These are phyloP conservation scores for Coelastrella sp. DNA, from an alignment of 139 green algal genomes.

Conservation along the genomic window DNA sequence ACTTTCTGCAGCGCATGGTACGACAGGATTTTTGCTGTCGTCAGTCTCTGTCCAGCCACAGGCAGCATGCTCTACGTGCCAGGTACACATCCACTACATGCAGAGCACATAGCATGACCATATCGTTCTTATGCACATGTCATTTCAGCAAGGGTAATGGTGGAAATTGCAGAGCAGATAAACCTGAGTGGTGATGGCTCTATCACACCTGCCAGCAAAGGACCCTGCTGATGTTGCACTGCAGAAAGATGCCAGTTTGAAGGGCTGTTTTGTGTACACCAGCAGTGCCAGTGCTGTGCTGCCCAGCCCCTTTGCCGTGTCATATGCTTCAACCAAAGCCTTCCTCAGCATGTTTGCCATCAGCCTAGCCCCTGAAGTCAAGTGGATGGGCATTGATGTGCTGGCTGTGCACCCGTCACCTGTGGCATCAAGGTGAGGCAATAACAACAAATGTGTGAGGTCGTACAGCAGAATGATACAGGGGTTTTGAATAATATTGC, in stretches of 20 bases:
- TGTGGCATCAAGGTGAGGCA: slow-evolving; percentile 76
- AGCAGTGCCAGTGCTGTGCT: slow-evolving; percentile 88
- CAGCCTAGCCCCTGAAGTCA: slow-evolving; percentile 74
- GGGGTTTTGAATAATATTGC: background rate
- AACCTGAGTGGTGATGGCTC: no score
- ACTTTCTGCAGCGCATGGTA: slow-evolving; percentile 90
- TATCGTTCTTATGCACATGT: no score
- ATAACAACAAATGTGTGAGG: background rate
- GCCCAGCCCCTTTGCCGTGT: slow-evolving; percentile 90
- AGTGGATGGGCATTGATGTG: slow-evolving; percentile 92
- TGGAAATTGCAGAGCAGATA: no score
- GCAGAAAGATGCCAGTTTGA: slow-evolving; percentile 78
- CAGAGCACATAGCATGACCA: no score
- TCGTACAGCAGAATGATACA: background rate
- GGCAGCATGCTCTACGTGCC: no score
- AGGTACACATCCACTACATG: no score
- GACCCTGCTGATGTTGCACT: no score
- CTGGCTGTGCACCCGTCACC: slow-evolving; percentile 95
- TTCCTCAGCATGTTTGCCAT: slow-evolving; percentile 87
- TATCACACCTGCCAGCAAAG: no score
- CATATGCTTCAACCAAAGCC: slow-evolving; percentile 84
- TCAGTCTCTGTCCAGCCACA: no score
- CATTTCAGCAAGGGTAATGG: no score
- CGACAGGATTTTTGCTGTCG: no score
- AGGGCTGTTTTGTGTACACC: slow-evolving; percentile 94